phyloP scores from a whole-genome alignment of 1,284 basidiomycete species.

The Boletellus dicymbophilus region DNA sequence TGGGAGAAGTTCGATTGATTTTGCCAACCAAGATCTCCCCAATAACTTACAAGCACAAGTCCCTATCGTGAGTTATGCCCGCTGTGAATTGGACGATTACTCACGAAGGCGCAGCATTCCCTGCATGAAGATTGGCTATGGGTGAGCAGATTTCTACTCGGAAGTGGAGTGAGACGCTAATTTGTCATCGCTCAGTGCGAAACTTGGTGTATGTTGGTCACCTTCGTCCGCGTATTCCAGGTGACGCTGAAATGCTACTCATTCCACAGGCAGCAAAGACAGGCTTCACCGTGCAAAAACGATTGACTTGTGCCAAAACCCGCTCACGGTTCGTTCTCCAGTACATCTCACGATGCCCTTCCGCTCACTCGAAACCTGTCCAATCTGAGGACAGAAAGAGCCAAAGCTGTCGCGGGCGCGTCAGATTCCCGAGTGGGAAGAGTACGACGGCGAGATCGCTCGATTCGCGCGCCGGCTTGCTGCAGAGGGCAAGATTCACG shows the following conservation, averaged over 20 bases:
- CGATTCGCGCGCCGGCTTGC: slow-evolving; percentile 70
- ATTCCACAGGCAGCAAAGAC: slow-evolving; percentile 71
- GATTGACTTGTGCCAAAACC: slow-evolving; percentile 93
- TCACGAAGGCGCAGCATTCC: slow-evolving; percentile 58
- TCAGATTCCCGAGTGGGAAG: slow-evolving; percentile 97
- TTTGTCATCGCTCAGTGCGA: slow-evolving; percentile 57
- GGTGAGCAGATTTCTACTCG: slow-evolving; percentile 46
- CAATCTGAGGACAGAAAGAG: slow-evolving; percentile 70
- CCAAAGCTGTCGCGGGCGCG: slow-evolving; percentile 92
- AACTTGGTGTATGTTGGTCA: slow-evolving; percentile 74
- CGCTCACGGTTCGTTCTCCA: slow-evolving; percentile 70
- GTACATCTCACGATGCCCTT: too few relatives aligned
- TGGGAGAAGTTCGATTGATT: background rate
- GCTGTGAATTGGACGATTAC: background rate
- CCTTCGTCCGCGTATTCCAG: background rate
- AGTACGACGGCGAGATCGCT: slow-evolving; percentile 83
- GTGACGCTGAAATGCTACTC: slow-evolving; percentile 5
- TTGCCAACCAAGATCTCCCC: slow-evolving; percentile 68
- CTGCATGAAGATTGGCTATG: slow-evolving; percentile 92
- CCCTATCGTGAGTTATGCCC: slow-evolving; percentile 68
- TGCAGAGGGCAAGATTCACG: slow-evolving; percentile 64
- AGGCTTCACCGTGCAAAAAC: slow-evolving; percentile 81
- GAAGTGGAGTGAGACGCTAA: slow-evolving; percentile 11
- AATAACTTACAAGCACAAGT: slow-evolving; percentile 90
- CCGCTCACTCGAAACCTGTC: background rate